Evolutionary conservation across 106 monocot species (phyloP).

Genomic region (Xerophyta viscosa): DNA sequence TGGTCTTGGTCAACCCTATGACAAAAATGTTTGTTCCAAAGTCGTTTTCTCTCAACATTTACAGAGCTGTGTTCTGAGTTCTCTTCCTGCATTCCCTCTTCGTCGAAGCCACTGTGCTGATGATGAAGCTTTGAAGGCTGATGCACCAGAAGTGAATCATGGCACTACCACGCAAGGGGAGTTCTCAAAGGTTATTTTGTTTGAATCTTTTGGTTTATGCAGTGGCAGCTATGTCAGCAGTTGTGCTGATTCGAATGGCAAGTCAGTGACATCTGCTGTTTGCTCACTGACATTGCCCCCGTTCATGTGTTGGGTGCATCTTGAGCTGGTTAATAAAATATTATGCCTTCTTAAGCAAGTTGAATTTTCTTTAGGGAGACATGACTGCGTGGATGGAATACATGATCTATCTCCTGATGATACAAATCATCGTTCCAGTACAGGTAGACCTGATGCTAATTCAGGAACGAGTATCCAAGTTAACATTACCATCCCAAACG

Average conservation of each 20-base stretch:
- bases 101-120: slow-evolving; percentile 14
- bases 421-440: slow-evolving; percentile 11
- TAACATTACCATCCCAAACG: slow-evolving; percentile 38
- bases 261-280: slow-evolving; percentile 22
- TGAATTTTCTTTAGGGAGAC: slow-evolving; percentile 21
- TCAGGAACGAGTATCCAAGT: slow-evolving; percentile 37
- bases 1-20: slow-evolving; percentile 6
- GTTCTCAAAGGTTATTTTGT: slow-evolving; percentile 39
- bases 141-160: not conserved
- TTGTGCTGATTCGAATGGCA: slow-evolving; percentile 30
- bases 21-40: slow-evolving; percentile 4
- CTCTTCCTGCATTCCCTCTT: slow-evolving; percentile 56
- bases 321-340: slow-evolving; percentile 44
- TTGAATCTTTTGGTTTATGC: slow-evolving; percentile 67
- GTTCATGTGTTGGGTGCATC: slow-evolving; percentile 69
- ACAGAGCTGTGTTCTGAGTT: slow-evolving; percentile 35
- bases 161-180: not conserved
- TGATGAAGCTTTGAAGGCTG: slow-evolving; percentile 8
- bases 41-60: slow-evolving; percentile 23
- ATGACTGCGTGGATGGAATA: slow-evolving; percentile 1
- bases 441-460: slow-evolving; percentile 9
- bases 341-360: slow-evolving; percentile 37
- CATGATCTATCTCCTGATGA: slow-evolving; percentile 8
- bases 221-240: slow-evolving; percentile 29
- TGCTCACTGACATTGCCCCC: slow-evolving; percentile 60